Conservation (phyloP, 768 basidiomycete genomes). For the Erythrobasidium yunnanense region DNA sequence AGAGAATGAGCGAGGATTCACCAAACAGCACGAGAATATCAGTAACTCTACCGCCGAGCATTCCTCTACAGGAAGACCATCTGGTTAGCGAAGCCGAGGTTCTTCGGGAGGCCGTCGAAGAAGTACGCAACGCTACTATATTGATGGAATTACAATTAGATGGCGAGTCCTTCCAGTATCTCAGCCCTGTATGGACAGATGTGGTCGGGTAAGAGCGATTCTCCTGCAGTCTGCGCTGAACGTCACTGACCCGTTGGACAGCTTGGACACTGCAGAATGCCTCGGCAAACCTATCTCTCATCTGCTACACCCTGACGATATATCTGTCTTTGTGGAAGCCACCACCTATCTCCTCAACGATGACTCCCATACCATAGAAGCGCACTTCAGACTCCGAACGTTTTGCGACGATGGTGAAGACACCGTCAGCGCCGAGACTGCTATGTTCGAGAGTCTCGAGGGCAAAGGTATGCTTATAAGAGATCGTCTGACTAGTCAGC, state of each 20-base stretch:
- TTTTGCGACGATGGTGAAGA: constrained; percentile 20
- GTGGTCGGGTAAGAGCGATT: constrained; percentile 66
- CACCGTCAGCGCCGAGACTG: constrained; percentile 37
- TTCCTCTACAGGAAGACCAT: not conserved
- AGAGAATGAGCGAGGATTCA: constrained; percentile 8
- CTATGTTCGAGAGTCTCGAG: constrained; percentile 66
- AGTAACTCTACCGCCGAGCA: constrained; percentile 13
- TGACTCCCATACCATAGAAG: constrained; percentile 87
- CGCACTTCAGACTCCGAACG: constrained; percentile 73
- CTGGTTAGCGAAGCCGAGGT: constrained; percentile 57
- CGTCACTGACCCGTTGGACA: constrained; percentile 40
- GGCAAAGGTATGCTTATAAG: constrained; percentile 98
- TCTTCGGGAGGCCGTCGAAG: constrained; percentile 77
- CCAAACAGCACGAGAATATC: not conserved
- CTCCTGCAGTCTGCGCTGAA: not conserved
- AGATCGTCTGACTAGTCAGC: constrained; percentile 72
- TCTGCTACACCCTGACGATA: constrained; percentile 66
- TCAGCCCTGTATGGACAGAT: constrained; percentile 88
- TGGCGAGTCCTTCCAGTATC: constrained; percentile 87
- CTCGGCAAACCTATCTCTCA: constrained; percentile 69
- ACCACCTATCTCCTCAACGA: constrained; percentile 74
- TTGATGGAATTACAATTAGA: constrained; percentile 89
- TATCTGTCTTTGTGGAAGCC: constrained; percentile 72
- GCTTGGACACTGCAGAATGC: constrained; percentile 70
- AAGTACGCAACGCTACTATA: constrained; percentile 88